phyloP scores from a whole-genome alignment of 108 stramenopile genomes.

The Fistulifera pelliculosa region DNA sequence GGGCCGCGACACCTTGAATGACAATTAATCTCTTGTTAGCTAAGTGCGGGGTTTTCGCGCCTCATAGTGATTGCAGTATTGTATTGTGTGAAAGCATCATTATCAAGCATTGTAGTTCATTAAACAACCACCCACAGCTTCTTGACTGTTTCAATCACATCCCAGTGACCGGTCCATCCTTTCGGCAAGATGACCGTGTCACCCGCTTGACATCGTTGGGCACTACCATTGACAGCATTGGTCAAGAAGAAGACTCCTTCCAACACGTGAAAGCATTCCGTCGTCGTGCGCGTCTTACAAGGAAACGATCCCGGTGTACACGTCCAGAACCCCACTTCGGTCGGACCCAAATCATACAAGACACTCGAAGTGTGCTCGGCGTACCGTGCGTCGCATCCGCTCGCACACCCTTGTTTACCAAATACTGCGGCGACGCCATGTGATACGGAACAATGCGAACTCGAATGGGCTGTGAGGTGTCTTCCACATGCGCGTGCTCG shows the following conservation, averaged over 20 bases:
- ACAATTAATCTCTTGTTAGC: no score
- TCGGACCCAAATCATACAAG: conserved; percentile 47
- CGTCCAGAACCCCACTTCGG: conserved; percentile 42
- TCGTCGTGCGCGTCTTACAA: conserved; percentile 8
- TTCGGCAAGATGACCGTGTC: conserved; percentile 55
- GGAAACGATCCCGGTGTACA: conserved; percentile 32
- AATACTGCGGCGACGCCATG: conserved; percentile 19
- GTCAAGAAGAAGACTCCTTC: conserved; percentile 44
- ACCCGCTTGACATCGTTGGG: conserved; percentile 46
- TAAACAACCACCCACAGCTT: conserved; percentile 28
- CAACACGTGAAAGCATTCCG: conserved; percentile 36
- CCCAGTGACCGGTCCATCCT: conserved; percentile 50
- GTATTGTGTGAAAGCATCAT: no score
- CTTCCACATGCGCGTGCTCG: conserved; percentile 35
- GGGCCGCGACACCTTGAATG: no score
- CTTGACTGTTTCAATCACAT: conserved; percentile 50
- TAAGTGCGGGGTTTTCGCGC: no score
- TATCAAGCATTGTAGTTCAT: no score
- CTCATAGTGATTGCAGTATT: no score
- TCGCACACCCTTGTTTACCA: conserved; percentile 7
- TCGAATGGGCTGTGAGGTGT: conserved; percentile 29
- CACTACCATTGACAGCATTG: conserved; percentile 23
- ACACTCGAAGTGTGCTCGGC: conserved; percentile 24
- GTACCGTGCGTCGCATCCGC: conserved; percentile 19
- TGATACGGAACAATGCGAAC: conserved; percentile 33